These are phyloP conservation scores for Sclerotinia trifoliorum DNA, from an alignment of 2,329 filamentous ascomycete species.

Conservation along the genomic window DNA sequence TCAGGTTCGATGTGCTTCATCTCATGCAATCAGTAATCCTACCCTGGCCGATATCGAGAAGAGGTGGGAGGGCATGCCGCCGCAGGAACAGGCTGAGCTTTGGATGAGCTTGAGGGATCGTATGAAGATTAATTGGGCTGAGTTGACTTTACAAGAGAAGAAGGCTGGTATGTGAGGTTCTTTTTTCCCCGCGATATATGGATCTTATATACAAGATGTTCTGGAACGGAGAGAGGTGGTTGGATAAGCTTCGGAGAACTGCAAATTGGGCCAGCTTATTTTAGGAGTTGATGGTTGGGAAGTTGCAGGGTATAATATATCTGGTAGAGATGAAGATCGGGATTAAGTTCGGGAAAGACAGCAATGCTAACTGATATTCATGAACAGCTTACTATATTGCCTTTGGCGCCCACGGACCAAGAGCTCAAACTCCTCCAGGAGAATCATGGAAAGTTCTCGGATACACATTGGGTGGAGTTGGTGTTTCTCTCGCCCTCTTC, in stretches of 20 bases:
- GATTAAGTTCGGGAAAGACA: background rate
- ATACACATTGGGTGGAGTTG: constrained; percentile 68
- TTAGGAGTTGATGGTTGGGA: background rate
- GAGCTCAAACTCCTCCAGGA: constrained; percentile 76
- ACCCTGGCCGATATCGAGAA: constrained; percentile 98
- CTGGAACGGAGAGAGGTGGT: background rate
- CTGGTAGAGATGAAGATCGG: background rate
- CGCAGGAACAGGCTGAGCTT: constrained; percentile 97
- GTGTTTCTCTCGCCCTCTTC: constrained; percentile 70
- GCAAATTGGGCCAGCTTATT: background rate
- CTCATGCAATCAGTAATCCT: constrained; percentile 96
- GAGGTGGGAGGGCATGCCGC: constrained; percentile 96
- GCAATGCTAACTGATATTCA: background rate
- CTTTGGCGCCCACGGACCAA: constrained; percentile 94
- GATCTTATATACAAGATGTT: background rate
- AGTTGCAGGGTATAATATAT: background rate
- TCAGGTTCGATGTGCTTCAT: constrained; percentile 39
- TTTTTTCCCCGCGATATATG: background rate
- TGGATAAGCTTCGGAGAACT: background rate
- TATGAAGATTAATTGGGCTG: constrained; percentile 97
- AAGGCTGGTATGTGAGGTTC: constrained; percentile 76
- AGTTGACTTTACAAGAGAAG: constrained; percentile 96
- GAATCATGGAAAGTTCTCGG: constrained; percentile 77
- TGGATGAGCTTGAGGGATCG: constrained; percentile 98
- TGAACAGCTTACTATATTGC: constrained; percentile 94